These are phyloP conservation scores for Cyberlindnera meyerae DNA, from an alignment of 805 yeast species.

Conservation along the genomic window DNA sequence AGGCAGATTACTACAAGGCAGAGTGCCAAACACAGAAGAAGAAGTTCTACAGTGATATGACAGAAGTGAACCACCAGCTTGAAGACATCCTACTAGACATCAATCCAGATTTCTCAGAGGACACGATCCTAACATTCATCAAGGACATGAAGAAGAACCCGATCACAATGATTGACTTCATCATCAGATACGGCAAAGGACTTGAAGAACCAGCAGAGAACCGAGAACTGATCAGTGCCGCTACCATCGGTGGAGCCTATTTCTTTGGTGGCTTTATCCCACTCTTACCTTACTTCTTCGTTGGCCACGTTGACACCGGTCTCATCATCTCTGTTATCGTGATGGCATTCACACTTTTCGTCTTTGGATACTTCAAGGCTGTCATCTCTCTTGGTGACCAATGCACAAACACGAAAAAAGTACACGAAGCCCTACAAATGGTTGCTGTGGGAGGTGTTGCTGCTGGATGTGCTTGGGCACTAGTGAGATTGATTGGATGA, in stretches of 20 bases:
- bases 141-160: constrained; percentile 77
- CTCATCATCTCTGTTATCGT: constrained; percentile 67
- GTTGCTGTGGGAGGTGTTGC: constrained; percentile 94
- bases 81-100: constrained; percentile 77
- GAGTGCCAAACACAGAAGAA: constrained; percentile 70
- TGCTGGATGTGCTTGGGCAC: constrained; percentile 94
- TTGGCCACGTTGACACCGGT: constrained; percentile 69
- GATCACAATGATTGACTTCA: constrained; percentile 74
- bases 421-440: constrained; percentile 86
- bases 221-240: constrained; percentile 81
- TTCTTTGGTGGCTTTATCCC: constrained; percentile 93
- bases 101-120: constrained; percentile 51
- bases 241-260: constrained; percentile 86
- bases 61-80: constrained; percentile 65
- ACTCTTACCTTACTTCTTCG: constrained; percentile 84
- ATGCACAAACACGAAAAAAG: constrained; percentile 53
- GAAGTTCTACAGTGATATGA: constrained; percentile 60
- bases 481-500: constrained; percentile 72
- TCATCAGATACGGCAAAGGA: constrained; percentile 86
- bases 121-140: constrained; percentile 67
- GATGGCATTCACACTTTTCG: constrained; percentile 80
- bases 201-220: constrained; percentile 93
- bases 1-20: constrained; percentile 65
- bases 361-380: constrained; percentile 85
- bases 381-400: constrained; percentile 78